Base-by-base conservation (phyloP, 1,284 basidiomycete species). In the Cryptococcus hybrid region DNA sequence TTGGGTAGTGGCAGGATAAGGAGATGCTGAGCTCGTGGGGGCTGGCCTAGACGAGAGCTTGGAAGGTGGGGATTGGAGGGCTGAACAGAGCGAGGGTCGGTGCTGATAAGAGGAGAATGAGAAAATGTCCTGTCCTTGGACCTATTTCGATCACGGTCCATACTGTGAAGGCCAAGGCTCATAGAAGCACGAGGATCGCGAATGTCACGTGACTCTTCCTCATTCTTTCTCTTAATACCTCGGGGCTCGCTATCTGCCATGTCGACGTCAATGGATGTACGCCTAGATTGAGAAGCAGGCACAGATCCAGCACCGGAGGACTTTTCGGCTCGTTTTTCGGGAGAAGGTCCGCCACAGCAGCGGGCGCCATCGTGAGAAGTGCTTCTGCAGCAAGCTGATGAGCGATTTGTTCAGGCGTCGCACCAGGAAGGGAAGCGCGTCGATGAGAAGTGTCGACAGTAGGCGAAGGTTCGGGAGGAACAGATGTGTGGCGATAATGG, bases 361-460 rank as follows among this genome's bases (percentile, higher is more conserved):
- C 59, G 1, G 77, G 75, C 3, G 73, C 76, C 58, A 78, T 77
- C 5, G 71, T 74, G 5, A 78, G 63, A 7, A 78, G 63, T 1
- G 77, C 71, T 57, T 78, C 77, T 1, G 77, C 77, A 7, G 77
- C 77, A 15, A 76, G 69, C 61, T 78, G 77, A 53, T 77, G 75
- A 6, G 73, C 75, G 34, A 71, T 66, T 71, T 76, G 66, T 13
- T 45, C 30, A 9, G 12, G 35, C 30, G 40, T 53, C 7, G 38
- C 39, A 45, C 44, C 37, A 35, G 15, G 36, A 50, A 46, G 40
- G 0, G 52, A 52, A 37, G 13, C 6, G 13, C 51, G 47, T 24
- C 47, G 54, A 42, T 46, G 38, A 42, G 9, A 34, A 3, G 34
- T 12, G 8, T 36, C 34, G 13, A 49, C 30, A 11, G 46, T 45